Evolutionary conservation across 2,329 filamentous ascomycete genomes (phyloP), one percentile per base, ranked within the genome.

Genomic region (Fusarium sp.): DNA sequence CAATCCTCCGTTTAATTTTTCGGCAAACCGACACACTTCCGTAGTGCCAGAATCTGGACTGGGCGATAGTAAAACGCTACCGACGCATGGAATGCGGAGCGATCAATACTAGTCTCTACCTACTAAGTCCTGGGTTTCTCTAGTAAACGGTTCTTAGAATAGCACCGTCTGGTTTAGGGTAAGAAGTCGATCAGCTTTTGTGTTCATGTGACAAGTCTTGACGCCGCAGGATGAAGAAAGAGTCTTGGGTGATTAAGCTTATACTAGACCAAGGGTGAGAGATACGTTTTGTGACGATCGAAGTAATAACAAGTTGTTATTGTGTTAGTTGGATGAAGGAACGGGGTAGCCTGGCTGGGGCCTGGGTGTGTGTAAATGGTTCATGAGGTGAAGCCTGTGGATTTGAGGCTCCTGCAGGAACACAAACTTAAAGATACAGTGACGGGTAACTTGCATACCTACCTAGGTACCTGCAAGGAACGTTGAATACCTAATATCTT

Each of bases 161-260:
- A 11, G 23, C 23, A 23, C 20, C 23, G 30, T 16, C 30, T 31
- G 30, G 44, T 5, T n/a, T 4, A 46, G 11, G 15, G 26, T 45
- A 40, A 28, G 10, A 26, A 23, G 23, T 23, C 23, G 33, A 28
- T 26, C 12, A 11, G 12, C 34, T 18, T 23, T 18, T 6, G 10
- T 20, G 34, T 4, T 16, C 47, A 40, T 41, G 31, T 42, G 57
- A 63, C 42, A 44, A 30, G n/a, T 12, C 13, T 41, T 52, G 12
- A 37, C 45, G 59, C 45, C 62, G 18, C 53, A 46, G n/a, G n/a
- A 26, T 11, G 30, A 3, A n/a, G 33, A 23, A 23, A 56, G 20
- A 26, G 30, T 44, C 36, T 28, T n/a, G n/a, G n/a, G 28, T 34
- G 23, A 30, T 40, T 51, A 30, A 38, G 52, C 40, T 64, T 65